A percentile compares a stretch with the other conserved stretches of the same genome.
phyloP scores from a whole-genome alignment of 257 asterid genomes.

The Schizonepeta tenuifolia region DNA sequence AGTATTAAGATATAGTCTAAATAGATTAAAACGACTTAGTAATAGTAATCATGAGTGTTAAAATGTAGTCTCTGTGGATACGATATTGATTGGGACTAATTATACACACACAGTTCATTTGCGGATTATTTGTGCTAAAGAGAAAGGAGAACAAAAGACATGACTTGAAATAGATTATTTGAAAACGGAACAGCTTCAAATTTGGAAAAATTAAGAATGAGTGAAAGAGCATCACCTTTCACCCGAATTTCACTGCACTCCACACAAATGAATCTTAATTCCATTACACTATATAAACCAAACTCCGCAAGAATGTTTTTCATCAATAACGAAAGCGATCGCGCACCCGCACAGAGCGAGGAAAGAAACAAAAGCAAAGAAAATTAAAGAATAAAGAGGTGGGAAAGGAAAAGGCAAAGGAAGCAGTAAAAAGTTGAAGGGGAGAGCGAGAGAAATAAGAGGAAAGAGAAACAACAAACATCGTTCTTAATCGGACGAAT shows the following conservation, averaged over 20 bases:
- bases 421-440: neutral
- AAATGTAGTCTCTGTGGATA: no score
- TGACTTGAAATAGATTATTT: neutral
- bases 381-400: neutral
- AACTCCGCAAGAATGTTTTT: neutral
- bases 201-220: neutral
- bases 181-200: neutral
- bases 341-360: neutral
- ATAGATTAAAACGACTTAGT: no score
- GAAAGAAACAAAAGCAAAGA: neutral
- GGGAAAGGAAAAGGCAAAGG: neutral
- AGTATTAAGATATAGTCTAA: no score
- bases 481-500: neutral
- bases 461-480: constrained; percentile 33
- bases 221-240: no score
- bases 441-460: neutral
- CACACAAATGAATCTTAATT: neutral
- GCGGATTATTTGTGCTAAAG: no score
- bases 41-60: no score
- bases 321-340: constrained; percentile 26
- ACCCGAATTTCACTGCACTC: neutral
- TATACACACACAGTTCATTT: no score
- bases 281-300: neutral
- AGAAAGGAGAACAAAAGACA: no score
- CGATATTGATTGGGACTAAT: no score